Conservation (phyloP, 2,329 filamentous ascomycete genomes). For the Ophiostoma sp. region DNA sequence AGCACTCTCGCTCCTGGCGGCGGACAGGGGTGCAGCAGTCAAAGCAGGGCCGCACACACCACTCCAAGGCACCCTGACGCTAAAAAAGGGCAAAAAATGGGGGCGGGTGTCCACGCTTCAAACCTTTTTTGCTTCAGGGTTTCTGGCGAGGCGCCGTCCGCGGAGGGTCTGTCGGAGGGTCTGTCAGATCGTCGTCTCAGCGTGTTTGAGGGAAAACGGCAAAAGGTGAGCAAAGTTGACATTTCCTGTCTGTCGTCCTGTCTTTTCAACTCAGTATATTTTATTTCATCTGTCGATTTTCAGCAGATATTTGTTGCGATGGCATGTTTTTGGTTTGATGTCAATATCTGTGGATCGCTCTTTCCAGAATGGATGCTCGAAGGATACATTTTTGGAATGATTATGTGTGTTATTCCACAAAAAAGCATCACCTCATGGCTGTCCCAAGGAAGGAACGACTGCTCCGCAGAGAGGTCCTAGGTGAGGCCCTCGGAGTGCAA, state of each 20-base stretch:
- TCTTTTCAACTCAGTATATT: no score
- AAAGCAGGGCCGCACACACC: conserved; percentile 3
- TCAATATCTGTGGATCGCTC: not conserved
- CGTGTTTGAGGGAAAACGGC: conserved; percentile 16
- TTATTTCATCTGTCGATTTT: not conserved
- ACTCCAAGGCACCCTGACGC: not conserved
- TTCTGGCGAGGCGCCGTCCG: not conserved
- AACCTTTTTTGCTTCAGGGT: conserved; percentile 26
- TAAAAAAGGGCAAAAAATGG: not conserved
- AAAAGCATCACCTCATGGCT: not conserved
- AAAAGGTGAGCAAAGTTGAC: not conserved
- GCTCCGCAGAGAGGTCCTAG: conserved; percentile 1
- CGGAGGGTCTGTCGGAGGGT: conserved; percentile 19
- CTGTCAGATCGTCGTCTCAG: conserved; percentile 26
- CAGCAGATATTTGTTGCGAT: not conserved
- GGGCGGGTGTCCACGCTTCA: conserved; percentile 12
- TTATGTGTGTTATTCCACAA: not conserved
- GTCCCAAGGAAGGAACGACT: not conserved
- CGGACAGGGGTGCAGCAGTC: not conserved
- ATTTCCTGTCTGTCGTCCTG: not conserved
- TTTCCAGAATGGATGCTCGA: not conserved
- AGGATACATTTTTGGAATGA: no score
- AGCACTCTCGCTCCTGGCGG: conserved; percentile 15
- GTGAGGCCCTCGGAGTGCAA: not conserved
- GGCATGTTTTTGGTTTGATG: not conserved